Evolutionary conservation across 106 monocot genomes (phyloP).

Genomic region (Triglochin maritima): DNA sequence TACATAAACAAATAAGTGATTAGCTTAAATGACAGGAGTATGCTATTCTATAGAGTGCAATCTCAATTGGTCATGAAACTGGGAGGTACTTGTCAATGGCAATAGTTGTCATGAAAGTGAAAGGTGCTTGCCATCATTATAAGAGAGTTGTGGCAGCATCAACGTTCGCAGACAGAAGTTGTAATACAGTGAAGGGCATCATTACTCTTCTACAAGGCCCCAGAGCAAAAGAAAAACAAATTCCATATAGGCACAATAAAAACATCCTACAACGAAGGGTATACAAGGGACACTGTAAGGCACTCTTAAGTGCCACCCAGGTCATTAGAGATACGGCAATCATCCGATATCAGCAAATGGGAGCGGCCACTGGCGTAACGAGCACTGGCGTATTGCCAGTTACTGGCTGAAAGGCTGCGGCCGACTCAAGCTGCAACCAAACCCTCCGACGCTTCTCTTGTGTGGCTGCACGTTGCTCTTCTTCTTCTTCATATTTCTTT

Average conservation of each 20-base stretch:
- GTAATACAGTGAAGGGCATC: too few relatives aligned
- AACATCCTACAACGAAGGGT: background rate
- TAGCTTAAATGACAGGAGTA: too few relatives aligned
- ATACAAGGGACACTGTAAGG: too few relatives aligned
- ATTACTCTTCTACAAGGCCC: background rate
- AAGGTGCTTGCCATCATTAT: too few relatives aligned
- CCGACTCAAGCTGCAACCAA: conserved; percentile 60
- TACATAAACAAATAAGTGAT: too few relatives aligned
- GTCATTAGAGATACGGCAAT: background rate
- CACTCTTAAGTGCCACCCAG: too few relatives aligned
- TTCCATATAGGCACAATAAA: background rate
- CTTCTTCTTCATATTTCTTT: conserved; percentile 51
- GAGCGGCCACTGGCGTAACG: conserved; percentile 24
- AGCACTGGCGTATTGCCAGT: conserved; percentile 77
- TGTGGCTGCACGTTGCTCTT: conserved; percentile 17
- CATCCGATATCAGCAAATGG: conserved; percentile 14
- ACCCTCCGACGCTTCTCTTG: conserved; percentile 43
- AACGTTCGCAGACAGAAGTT: too few relatives aligned
- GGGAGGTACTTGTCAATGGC: too few relatives aligned
- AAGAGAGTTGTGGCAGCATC: too few relatives aligned
- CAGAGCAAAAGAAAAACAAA: background rate
- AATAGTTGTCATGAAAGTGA: too few relatives aligned
- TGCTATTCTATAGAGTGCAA: too few relatives aligned
- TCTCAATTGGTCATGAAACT: too few relatives aligned
- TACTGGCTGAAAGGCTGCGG: conserved; percentile 58